These are phyloP conservation scores for Pulveroboletus sp. DNA, from an alignment of 768 basidiomycete species.

Conservation along the genomic window DNA sequence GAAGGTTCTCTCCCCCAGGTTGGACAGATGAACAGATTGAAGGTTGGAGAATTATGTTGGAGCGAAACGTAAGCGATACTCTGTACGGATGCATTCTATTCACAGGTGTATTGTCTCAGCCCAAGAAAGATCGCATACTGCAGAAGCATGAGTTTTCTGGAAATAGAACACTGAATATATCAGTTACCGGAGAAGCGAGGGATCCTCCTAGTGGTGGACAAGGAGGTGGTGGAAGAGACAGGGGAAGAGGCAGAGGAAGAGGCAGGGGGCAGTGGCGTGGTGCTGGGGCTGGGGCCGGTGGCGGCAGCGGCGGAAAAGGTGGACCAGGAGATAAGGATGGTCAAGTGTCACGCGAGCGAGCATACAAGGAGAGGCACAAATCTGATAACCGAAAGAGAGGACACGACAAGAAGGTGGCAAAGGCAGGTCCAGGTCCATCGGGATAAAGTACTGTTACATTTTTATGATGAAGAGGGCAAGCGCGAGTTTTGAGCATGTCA, in stretches of 20 bases:
- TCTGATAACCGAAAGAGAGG: conserved; percentile 81
- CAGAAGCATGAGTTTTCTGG: conserved; percentile 77
- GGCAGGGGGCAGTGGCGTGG: conserved; percentile 37
- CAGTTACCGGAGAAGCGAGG: not conserved
- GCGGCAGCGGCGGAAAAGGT: conserved; percentile 35
- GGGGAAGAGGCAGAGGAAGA: conserved; percentile 35
- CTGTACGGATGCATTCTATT: conserved; percentile 7
- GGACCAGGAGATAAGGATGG: conserved; percentile 38
- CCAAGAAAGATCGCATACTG: conserved; percentile 70
- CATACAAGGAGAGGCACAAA: conserved; percentile 77
- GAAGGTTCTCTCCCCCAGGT: conserved; percentile 36
- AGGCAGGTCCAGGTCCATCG: conserved; percentile 46
- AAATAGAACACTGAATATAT: conserved; percentile 39
- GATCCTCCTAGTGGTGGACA: conserved; percentile 12
- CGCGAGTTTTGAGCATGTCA: no score
- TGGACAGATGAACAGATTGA: conserved; percentile 87
- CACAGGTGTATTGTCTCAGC: conserved; percentile 37
- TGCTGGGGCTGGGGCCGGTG: conserved; percentile 12
- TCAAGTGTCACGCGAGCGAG: conserved; percentile 51
- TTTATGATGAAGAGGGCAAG: not conserved
- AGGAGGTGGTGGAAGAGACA: conserved; percentile 12
- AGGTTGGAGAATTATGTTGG: conserved; percentile 89
- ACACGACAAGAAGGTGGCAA: conserved; percentile 87
- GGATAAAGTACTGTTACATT: not conserved
- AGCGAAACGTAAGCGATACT: conserved; percentile 66